phyloP scores from a whole-genome alignment of 2,329 filamentous ascomycete genomes.

The Fusarium sp. region DNA sequence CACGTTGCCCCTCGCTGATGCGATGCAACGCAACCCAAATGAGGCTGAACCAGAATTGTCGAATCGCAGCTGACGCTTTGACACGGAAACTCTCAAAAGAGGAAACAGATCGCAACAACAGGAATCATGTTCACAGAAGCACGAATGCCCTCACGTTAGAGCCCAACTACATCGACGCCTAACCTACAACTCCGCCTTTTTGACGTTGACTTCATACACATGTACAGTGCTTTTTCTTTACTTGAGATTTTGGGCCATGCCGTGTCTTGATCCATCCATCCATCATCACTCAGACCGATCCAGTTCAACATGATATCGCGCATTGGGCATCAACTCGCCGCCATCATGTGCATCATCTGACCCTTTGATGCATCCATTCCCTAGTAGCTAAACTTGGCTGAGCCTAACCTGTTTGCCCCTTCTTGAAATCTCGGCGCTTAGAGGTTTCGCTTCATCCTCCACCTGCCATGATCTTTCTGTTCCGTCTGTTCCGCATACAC shows the following conservation, averaged over 20 bases:
- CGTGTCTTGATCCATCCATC: background rate
- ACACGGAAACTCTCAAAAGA: slow-evolving; percentile 5
- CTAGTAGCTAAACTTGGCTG: background rate
- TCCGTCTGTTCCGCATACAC: slow-evolving; percentile 14
- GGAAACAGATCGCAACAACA: slow-evolving; percentile 15
- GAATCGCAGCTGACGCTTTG: slow-evolving; percentile 24
- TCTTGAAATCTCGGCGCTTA: background rate
- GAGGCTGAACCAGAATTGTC: slow-evolving; percentile 36
- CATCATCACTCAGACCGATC: background rate
- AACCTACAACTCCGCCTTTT: slow-evolving; percentile 15
- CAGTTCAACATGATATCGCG: slow-evolving; percentile 5
- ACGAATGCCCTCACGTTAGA: slow-evolving; percentile 2
- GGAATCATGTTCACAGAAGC: slow-evolving; percentile 1
- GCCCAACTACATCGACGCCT: slow-evolving; percentile 33
- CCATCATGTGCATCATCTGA: slow-evolving; percentile 10
- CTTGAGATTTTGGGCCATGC: background rate
- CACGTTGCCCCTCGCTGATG: slow-evolving; percentile 40
- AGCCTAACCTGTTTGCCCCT: background rate
- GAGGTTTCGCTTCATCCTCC: background rate
- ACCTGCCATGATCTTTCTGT: slow-evolving; percentile 2
- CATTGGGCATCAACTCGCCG: slow-evolving; percentile 34
- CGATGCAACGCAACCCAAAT: slow-evolving; percentile 38
- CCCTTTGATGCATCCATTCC: slow-evolving; percentile 1
- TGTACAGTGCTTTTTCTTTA: background rate
- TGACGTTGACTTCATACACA: background rate